phyloP scores from a whole-genome alignment of 2,329 filamentous ascomycete genomes.

The Paraphoma chrysanthemicola region DNA sequence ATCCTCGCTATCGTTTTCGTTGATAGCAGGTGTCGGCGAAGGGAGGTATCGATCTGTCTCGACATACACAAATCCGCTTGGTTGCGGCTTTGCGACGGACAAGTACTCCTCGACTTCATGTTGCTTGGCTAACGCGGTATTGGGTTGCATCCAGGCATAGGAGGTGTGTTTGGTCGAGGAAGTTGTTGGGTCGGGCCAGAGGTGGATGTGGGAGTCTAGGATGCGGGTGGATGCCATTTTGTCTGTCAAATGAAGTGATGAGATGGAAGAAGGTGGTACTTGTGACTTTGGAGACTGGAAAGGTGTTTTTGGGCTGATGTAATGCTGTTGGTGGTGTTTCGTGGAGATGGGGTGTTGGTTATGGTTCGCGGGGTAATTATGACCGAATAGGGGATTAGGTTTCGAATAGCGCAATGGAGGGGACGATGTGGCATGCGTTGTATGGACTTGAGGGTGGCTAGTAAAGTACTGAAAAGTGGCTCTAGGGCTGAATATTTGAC shows the following conservation, averaged over 20 bases:
- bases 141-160: constrained; percentile 72
- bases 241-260: too few species aligned
- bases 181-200: constrained; percentile 71
- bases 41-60: constrained; percentile 74
- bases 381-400: not conserved
- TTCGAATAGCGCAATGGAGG: too few species aligned
- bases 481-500: too few species aligned
- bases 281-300: too few species aligned
- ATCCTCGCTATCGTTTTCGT: not conserved
- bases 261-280: too few species aligned
- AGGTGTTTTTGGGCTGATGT: not conserved
- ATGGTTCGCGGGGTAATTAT: not conserved
- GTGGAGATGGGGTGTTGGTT: not conserved
- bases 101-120: constrained; percentile 71
- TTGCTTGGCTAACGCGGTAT: constrained; percentile 64
- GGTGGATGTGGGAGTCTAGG: constrained; percentile 91
- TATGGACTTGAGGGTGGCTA: not conserved
- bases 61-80: constrained; percentile 76
- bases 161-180: constrained; percentile 58
- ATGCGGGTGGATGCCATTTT: constrained; percentile 44
- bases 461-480: not conserved
- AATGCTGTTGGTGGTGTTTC: not conserved
- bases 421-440: too few species aligned
- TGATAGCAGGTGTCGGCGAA: constrained; percentile 4
- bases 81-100: constrained; percentile 13